A percentile compares a stretch with the other conserved stretches of the same genome.
Evolutionary conservation across 2,329 filamentous ascomycete species (phyloP).

Genomic region (Talaromyces sp.): DNA sequence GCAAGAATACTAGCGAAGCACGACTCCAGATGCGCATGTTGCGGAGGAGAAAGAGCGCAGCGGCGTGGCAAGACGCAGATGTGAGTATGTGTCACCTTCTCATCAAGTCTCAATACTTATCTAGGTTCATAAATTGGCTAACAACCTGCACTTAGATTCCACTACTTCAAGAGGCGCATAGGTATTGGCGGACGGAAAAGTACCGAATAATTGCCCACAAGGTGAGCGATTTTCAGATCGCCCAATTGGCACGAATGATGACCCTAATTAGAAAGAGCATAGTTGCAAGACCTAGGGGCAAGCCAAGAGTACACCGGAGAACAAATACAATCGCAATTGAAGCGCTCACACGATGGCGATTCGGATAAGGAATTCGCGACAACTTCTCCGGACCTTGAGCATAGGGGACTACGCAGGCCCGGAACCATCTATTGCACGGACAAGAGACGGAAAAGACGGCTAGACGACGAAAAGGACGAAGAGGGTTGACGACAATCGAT

Average conservation of each 20-base stretch:
- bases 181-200: constrained; percentile 38
- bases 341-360: background rate
- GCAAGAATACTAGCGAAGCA: constrained; percentile 38
- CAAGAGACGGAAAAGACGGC: background rate
- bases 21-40: constrained; percentile 43
- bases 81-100: constrained; percentile 36
- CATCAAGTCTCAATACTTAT: background rate
- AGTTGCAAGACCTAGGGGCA: constrained; percentile 34
- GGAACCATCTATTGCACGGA: background rate
- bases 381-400: constrained; percentile 4
- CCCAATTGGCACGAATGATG: constrained; percentile 3
- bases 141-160: constrained; percentile 27
- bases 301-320: constrained; percentile 33
- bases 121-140: background rate
- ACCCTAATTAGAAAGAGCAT: constrained; percentile 23
- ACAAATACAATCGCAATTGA: constrained; percentile 36
- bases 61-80: constrained; percentile 42
- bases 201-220: constrained; percentile 39
- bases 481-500: background rate
- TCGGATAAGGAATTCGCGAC: constrained; percentile 7
- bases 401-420: background rate
- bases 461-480: background rate
- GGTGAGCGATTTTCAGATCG: constrained; percentile 25
- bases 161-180: constrained; percentile 36
- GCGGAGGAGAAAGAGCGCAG: constrained; percentile 35